phyloP scores from a whole-genome alignment of 176 grass and related monocot genomes.

The Zizania latifolia region DNA sequence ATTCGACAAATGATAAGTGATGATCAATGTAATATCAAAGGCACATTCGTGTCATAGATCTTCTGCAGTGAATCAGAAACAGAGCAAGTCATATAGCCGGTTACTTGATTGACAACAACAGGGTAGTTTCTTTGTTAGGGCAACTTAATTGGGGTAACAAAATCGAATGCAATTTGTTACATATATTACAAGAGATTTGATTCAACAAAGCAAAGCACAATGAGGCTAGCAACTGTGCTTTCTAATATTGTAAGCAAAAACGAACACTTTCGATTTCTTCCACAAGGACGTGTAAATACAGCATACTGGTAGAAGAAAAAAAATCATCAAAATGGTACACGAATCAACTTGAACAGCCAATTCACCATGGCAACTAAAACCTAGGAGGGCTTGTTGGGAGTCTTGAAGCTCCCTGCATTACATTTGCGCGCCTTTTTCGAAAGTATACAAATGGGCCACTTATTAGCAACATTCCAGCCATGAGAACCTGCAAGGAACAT shows the following conservation, averaged over 20 bases:
- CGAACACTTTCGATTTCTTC: constrained; percentile 8
- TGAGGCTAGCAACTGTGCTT: constrained; percentile 20
- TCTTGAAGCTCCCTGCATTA: constrained; percentile 62
- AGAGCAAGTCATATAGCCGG: not conserved
- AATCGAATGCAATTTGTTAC: constrained; percentile 14
- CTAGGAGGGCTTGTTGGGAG: constrained; percentile 64
- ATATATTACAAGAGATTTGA: constrained; percentile 21
- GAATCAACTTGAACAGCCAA: not conserved
- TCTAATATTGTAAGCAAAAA: constrained; percentile 27
- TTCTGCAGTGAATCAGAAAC: not conserved
- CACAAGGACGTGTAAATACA: constrained; percentile 29
- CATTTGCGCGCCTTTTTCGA: constrained; percentile 34
- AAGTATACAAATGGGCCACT: constrained; percentile 76
- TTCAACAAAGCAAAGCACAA: not conserved
- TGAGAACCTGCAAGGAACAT: constrained; percentile 55
- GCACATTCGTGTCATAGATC: not conserved
- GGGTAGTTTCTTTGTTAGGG: not conserved
- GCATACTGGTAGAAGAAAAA: not conserved
- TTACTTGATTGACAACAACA: not conserved
- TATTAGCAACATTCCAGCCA: constrained; percentile 68
- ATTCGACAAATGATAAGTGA: not conserved
- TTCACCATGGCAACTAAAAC: constrained; percentile 46
- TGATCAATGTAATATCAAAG: not conserved
- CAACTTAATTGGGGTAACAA: not conserved
- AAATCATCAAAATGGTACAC: constrained; percentile 10